Evolutionary conservation across 225 moss, liverwort and hornwort species (phyloP).

Genomic region (Antitrichia curtipendula): DNA sequence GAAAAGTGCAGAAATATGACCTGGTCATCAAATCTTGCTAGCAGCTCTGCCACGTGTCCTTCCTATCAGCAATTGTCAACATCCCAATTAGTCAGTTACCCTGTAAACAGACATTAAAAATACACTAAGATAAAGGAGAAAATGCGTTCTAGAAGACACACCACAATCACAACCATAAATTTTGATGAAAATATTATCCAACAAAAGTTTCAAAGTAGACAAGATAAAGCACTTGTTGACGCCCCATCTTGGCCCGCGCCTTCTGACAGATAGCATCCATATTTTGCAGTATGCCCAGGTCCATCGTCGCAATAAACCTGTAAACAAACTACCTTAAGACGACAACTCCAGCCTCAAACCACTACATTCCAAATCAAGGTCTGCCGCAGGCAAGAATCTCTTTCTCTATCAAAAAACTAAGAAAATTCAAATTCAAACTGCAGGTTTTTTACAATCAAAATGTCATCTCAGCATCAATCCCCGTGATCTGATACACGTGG

Average conservation of each 20-base stretch:
- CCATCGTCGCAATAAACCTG: slow-evolving; percentile 65
- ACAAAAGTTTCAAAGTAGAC: background rate
- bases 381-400: background rate
- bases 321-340: background rate
- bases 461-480: background rate
- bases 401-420: background rate
- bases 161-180: background rate
- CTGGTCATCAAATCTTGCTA: slow-evolving; percentile 48
- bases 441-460: background rate
- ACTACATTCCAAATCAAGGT: background rate
- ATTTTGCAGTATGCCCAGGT: slow-evolving; percentile 56
- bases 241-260: slow-evolving; percentile 51
- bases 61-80: slow-evolving; percentile 23
- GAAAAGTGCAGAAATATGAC: background rate
- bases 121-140: background rate
- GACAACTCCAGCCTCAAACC: background rate
- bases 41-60: slow-evolving; percentile 26
- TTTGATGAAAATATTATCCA: background rate
- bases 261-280: slow-evolving; percentile 63
- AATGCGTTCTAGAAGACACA: background rate
- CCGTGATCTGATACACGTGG: too few species aligned
- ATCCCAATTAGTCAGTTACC: background rate
- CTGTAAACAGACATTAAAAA: background rate
- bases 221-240: slow-evolving; percentile 38
- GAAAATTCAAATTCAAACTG: background rate